Base-by-base conservation (phyloP, 805 yeast genomes). In the Saturnispora silvae region DNA sequence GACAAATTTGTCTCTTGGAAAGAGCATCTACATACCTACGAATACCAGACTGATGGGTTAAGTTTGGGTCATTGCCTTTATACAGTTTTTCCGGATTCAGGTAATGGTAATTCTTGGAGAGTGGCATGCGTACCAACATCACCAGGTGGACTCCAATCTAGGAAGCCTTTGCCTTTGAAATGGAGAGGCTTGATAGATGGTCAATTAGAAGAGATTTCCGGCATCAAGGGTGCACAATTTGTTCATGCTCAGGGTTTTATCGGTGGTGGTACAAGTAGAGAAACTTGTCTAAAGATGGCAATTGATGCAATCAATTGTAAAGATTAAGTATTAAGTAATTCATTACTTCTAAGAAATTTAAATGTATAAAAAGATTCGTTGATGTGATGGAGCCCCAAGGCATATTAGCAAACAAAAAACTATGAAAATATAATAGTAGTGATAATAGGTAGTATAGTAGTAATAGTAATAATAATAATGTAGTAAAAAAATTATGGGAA, bases 221-320 rank as follows among this genome's bases (percentile, higher is more conserved):
- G 89, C 11, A 70, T 92, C 34, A 75, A 73, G 20, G 95, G 83
- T 8, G 81, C 94, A 53, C 73, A 85, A 20, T 89, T 89, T 54
- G 76, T 89, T 38, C 98, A 89, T 52, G 95, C 96, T 30, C 81
- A 94, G 29, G 97, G 98, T 0, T 89, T 89, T 59, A 89, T 89
- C 53, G 97, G 96, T 32, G 98, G 98, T 35, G 83, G 87, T 40
- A 67, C 74, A 52, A 70, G 89, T 19, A 61, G 67, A 45, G 95
- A 83, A 35, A 80, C 82, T 23, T 41, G 44, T 31, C 20, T 43
- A 18, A 20, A 39, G 13, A 9, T 43, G 31, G 46, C 46, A 2
- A 19, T 35, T 2, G 7, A 23, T n/a, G 45, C 45, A 11, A 38
- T 42, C 11, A 34, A 29, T 37, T 19, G 20, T 28, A 22, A 28